Evolutionary conservation across 352 stramenopile species (phyloP).

Genomic region (Globisporangium ultimum): DNA sequence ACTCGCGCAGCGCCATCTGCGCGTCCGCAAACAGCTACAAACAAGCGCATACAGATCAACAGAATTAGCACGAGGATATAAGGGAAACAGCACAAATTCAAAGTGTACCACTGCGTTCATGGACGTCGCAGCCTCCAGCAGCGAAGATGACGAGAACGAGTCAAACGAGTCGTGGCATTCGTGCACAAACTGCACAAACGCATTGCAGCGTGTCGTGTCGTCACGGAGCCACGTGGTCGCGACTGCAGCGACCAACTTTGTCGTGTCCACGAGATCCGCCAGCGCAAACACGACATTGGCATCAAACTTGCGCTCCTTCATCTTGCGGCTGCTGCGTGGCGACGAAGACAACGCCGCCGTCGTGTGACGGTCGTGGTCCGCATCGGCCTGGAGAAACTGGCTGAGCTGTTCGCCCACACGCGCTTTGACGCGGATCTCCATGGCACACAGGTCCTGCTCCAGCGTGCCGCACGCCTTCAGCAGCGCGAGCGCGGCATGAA

Average conservation of each 20-base stretch:
- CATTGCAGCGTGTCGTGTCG: constrained; percentile 30
- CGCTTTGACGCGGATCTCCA: constrained; percentile 46
- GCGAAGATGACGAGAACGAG: neutral
- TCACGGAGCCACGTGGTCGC: constrained; percentile 53
- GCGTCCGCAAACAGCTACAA: constrained; percentile 45
- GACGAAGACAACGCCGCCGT: constrained; percentile 25
- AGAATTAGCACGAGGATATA: neutral
- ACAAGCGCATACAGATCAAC: neutral
- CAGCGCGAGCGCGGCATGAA: constrained; percentile 62
- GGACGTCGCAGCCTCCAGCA: constrained; percentile 13
- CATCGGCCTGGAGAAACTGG: constrained; percentile 21
- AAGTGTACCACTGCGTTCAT: constrained; percentile 11
- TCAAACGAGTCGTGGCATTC: constrained; percentile 15
- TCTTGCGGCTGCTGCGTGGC: constrained; percentile 20
- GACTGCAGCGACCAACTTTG: constrained; percentile 32
- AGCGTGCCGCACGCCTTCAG: constrained; percentile 55
- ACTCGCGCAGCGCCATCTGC: constrained; percentile 36
- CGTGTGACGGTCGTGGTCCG: constrained; percentile 9
- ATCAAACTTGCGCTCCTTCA: constrained; percentile 21
- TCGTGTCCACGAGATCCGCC: constrained; percentile 32
- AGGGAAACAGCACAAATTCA: neutral
- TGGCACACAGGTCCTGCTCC: constrained; percentile 38
- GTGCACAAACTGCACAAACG: constrained; percentile 53
- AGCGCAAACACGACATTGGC: constrained; percentile 15
- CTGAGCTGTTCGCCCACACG: constrained; percentile 57